phyloP scores from a whole-genome alignment of 257 asterid species.

The Solanum piurae region DNA sequence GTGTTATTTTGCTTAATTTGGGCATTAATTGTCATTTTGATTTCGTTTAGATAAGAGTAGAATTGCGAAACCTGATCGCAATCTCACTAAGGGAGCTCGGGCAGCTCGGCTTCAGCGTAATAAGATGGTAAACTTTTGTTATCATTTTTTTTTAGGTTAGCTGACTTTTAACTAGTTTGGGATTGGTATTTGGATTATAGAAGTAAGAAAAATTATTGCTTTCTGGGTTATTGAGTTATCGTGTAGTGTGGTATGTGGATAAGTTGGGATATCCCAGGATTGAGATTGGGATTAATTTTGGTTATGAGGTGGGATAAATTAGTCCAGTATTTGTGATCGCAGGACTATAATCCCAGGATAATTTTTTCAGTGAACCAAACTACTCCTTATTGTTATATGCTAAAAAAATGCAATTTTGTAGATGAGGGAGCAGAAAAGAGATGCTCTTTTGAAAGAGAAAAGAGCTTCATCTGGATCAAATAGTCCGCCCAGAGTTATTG shows the following conservation, averaged over 20 bases:
- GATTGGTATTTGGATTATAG: background rate
- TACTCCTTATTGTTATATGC: background rate
- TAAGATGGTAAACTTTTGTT: conserved; percentile 43
- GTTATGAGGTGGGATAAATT: background rate
- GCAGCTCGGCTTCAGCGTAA: conserved; percentile 76
- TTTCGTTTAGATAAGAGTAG: conserved; percentile 40
- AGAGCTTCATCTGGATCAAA: conserved; percentile 61
- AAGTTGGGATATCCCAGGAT: background rate
- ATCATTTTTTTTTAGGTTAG: background rate
- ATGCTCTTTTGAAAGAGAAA: conserved; percentile 68
- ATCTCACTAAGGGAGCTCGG: conserved; percentile 61
- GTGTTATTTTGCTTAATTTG: background rate
- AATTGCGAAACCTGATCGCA: conserved; percentile 40
- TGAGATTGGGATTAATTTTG: background rate
- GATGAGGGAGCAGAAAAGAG: conserved; percentile 79
- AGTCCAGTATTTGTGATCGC: background rate
- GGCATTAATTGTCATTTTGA: background rate
- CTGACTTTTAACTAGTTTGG: background rate
- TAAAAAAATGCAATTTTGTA: conserved; percentile 11
- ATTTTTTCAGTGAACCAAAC: background rate
- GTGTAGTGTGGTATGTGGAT: background rate
- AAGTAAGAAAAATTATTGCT: background rate
- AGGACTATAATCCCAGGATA: background rate
- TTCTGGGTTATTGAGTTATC: background rate
- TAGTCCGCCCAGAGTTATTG: conserved; percentile 86